Base-by-base conservation (phyloP, 2,329 filamentous ascomycete species). In the Phyllosticta citriasiana region DNA sequence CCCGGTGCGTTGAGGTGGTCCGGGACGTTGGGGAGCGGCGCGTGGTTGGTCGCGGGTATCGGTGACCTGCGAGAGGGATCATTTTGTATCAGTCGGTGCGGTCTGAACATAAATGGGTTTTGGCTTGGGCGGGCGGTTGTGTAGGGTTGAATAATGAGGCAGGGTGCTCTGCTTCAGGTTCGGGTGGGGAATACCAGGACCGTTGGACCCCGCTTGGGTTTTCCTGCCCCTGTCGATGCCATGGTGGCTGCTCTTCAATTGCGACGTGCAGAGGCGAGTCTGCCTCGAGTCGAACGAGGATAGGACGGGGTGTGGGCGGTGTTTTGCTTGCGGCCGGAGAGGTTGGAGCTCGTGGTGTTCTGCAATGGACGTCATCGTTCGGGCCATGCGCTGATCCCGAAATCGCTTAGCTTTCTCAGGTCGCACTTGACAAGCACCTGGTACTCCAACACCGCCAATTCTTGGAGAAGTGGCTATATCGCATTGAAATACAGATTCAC, bases 131-230 rank as follows among this genome's bases (percentile, higher is more conserved):
- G 25, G 12, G 27, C 53, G 52, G 40, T 61, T 40, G 53, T 60
- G 30, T 60, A 16, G 40, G 55, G 33, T 57, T 62, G 63, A n/a
- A 47, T 47, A n/a, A n/a, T 47, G 40, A n/a, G 40, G 16, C 40
- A 47, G 40, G 16, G 40, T 47, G 40, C 40, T 47, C 12, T 16
- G 40, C 40, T n/a, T n/a, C 27, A 30, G 5, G 33, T 40, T 40
- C 59, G 65, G 59, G 60, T 55, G 63, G 54, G 53, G 67, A 77
- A 60, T 77, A 86, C 84, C 72, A 86, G 75, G 63, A 85, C 83
- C 58, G 84, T 84, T n/a, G 82, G 82, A 16, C 81, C 79, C 68
- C 82, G 78, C 70, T 84, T 85, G 58, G 68, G 64, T 40, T 66
- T 55, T 50, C 53, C 59, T 19, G 59, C 25, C 3, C 47, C 55